Evolutionary conservation across 2,329 filamentous ascomycete species (phyloP).

Genomic region (Trichoderma sp.): DNA sequence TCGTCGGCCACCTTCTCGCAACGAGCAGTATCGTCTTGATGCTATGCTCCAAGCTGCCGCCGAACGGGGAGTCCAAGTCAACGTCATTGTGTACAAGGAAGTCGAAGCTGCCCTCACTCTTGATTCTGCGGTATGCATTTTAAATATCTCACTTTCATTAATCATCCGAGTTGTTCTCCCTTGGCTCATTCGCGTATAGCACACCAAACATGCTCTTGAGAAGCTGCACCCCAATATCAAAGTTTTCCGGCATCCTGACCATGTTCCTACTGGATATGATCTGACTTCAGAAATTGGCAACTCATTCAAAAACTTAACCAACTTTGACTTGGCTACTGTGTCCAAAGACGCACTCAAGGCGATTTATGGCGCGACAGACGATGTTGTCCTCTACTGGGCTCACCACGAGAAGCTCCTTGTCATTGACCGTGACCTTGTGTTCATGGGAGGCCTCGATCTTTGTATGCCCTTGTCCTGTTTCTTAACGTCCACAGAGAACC

Average conservation of each 20-base stretch:
- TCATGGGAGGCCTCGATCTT: slow-evolving; percentile 90
- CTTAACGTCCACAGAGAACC: slow-evolving; percentile 33
- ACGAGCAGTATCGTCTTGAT: slow-evolving; percentile 83
- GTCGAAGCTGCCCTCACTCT: slow-evolving; percentile 77
- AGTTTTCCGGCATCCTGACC: slow-evolving; percentile 90
- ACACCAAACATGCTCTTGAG: slow-evolving; percentile 81
- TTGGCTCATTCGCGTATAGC: slow-evolving; percentile 45
- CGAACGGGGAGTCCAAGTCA: slow-evolving; percentile 79
- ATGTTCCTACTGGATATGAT: slow-evolving; percentile 73
- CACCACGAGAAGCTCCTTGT: slow-evolving; percentile 91
- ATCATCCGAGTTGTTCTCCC: slow-evolving; percentile 31
- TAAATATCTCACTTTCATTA: not conserved
- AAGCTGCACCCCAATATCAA: slow-evolving; percentile 79
- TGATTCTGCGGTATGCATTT: slow-evolving; percentile 50
- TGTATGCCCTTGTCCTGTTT: slow-evolving; percentile 50
- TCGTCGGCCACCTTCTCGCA: slow-evolving; percentile 76
- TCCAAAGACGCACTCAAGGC: slow-evolving; percentile 75
- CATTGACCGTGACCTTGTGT: slow-evolving; percentile 76
- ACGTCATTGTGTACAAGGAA: slow-evolving; percentile 92
- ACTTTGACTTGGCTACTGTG: slow-evolving; percentile 64
- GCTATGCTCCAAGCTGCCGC: slow-evolving; percentile 81
- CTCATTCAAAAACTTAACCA: slow-evolving; percentile 54
- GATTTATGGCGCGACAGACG: slow-evolving; percentile 80
- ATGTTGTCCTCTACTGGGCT: slow-evolving; percentile 86
- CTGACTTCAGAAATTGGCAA: slow-evolving; percentile 70